Evolutionary conservation across 257 asterid genomes (phyloP).

Genomic region (Linderniella brevidens): DNA sequence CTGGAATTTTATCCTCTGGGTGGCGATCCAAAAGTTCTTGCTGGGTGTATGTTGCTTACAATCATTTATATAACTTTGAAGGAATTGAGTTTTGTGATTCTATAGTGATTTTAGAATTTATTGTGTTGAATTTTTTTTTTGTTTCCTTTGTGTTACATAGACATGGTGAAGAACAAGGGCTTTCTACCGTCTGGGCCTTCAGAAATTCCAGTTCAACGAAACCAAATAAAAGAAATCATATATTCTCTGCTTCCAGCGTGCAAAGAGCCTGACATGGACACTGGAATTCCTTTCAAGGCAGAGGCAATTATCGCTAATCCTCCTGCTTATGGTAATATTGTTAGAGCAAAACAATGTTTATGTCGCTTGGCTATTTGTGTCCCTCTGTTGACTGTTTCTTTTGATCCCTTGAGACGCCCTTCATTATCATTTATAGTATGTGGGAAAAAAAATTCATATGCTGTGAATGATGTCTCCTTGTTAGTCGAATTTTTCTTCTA

Average conservation of each 20-base stretch:
- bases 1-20: constrained; percentile 96
- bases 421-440: too few relatives aligned
- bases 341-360: neutral
- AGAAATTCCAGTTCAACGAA: constrained; percentile 74
- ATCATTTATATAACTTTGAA: too few relatives aligned
- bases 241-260: constrained; percentile 75
- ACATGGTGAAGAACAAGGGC: constrained; percentile 97
- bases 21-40: constrained; percentile 94
- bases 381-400: neutral
- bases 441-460: too few relatives aligned
- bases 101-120: neutral
- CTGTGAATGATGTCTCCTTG: too few relatives aligned
- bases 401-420: too few relatives aligned
- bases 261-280: constrained; percentile 70
- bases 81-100: neutral
- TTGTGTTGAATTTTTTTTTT: constrained; percentile 10
- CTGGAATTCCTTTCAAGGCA: constrained; percentile 76
- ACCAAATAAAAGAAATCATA: constrained; percentile 79
- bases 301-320: constrained; percentile 93
- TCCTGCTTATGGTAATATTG: constrained; percentile 69
- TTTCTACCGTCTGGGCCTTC: constrained; percentile 98
- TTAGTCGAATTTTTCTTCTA: too few relatives aligned
- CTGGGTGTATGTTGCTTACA: constrained; percentile 53
- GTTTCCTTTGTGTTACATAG: too few relatives aligned
- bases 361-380: neutral